Evolutionary conservation across 2,329 filamentous ascomycete genomes (phyloP).

Genomic region (Rutstroemia sydowiana): DNA sequence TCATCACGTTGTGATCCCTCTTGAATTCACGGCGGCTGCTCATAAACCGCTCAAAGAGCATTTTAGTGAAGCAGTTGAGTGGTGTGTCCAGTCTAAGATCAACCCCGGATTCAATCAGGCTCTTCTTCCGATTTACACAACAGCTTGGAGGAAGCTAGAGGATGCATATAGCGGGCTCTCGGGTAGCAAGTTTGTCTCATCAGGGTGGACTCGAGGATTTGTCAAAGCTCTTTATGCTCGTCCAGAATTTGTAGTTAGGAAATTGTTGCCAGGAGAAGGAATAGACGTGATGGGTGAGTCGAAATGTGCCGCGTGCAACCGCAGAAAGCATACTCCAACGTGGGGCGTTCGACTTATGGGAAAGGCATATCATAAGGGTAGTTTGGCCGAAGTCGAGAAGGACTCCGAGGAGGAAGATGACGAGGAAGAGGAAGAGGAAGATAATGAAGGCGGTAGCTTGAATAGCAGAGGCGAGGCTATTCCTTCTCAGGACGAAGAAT

Average conservation of each 20-base stretch:
- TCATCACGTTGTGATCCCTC: constrained; percentile 46
- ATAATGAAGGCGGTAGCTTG: constrained; percentile 30
- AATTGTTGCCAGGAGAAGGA: constrained; percentile 31
- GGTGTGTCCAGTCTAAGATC: constrained; percentile 74
- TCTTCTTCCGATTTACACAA: constrained; percentile 52
- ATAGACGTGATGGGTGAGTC: constrained; percentile 34
- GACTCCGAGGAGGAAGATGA: constrained; percentile 32
- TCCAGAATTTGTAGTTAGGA: constrained; percentile 42
- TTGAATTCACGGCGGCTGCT: constrained; percentile 60
- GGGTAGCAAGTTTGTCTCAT: constrained; percentile 63
- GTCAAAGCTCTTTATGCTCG: constrained; percentile 56
- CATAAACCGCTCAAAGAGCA: constrained; percentile 63
- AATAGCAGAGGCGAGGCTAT: constrained; percentile 42
- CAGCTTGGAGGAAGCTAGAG: constrained; percentile 65
- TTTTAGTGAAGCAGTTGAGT: constrained; percentile 68
- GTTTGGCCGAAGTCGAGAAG: constrained; percentile 56
- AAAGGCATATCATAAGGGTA: constrained; percentile 56
- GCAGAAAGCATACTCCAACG: constrained; percentile 59
- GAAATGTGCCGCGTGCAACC: constrained; percentile 52
- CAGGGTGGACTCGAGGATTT: constrained; percentile 63
- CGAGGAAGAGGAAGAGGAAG: too few relatives aligned
- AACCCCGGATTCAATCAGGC: constrained; percentile 60
- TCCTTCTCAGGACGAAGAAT: constrained; percentile 38
- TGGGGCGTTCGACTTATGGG: constrained; percentile 57
- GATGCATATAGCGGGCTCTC: constrained; percentile 63